Evolutionary conservation across 768 basidiomycete genomes (phyloP).

Genomic region (Imleria badia): DNA sequence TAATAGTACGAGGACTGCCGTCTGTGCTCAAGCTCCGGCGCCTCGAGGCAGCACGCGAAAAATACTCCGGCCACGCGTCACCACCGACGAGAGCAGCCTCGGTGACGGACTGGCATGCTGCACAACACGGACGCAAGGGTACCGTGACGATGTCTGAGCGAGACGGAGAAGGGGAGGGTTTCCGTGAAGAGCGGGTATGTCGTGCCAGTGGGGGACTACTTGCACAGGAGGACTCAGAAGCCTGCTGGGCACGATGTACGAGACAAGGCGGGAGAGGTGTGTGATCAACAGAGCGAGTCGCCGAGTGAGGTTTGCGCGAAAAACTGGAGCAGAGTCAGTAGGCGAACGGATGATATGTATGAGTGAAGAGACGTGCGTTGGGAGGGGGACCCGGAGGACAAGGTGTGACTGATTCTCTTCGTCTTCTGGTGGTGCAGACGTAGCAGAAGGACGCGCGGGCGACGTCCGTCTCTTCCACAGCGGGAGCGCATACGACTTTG

Average conservation of each 20-base stretch:
- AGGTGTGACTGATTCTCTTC: constrained; percentile 43
- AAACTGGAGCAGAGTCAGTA: constrained; percentile 35
- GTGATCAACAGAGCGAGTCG: constrained; percentile 35
- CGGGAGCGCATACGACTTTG: constrained; percentile 68
- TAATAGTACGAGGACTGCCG: constrained; percentile 32
- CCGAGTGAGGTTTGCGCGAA: constrained; percentile 41
- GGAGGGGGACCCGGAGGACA: constrained; percentile 60
- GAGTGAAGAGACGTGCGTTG: constrained; percentile 45
- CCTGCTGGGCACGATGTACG: constrained; percentile 42
- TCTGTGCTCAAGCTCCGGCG: constrained; percentile 47
- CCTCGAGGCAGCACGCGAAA: constrained; percentile 59
- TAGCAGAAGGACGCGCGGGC: constrained; percentile 12
- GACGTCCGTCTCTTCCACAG: constrained; percentile 52
- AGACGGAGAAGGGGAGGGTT: constrained; percentile 33
- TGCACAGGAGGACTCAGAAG: constrained; percentile 2
- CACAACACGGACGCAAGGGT: constrained; percentile 72
- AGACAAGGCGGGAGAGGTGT: constrained; percentile 53
- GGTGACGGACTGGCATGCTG: constrained; percentile 56
- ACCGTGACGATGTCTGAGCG: constrained; percentile 48
- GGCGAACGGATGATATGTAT: not conserved
- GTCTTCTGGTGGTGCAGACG: constrained; percentile 25
- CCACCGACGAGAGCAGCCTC: constrained; percentile 57
- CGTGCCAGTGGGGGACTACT: constrained; percentile 1
- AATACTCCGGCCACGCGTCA: constrained; percentile 61
- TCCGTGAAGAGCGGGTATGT: constrained; percentile 20